These are phyloP conservation scores for Colletotrichum spinosum DNA, from an alignment of 2,329 filamentous ascomycete genomes.

Conservation along the genomic window DNA sequence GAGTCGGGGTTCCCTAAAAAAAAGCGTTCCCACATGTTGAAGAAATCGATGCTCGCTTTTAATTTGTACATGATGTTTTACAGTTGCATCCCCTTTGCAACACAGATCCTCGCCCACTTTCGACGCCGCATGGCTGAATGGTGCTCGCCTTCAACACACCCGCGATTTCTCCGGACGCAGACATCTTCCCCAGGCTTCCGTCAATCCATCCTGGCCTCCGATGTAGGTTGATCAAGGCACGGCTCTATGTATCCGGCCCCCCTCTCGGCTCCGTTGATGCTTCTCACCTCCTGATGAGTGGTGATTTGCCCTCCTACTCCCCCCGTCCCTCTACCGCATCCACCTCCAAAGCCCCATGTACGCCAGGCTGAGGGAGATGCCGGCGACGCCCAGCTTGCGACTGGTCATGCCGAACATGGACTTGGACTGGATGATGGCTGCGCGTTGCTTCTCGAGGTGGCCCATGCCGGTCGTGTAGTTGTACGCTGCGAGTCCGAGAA, in stretches of 20 bases:
- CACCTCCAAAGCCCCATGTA: slow-evolving; percentile 79
- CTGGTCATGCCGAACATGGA: slow-evolving; percentile 80
- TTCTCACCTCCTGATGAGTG: slow-evolving; percentile 10
- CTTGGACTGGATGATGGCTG: slow-evolving; percentile 74
- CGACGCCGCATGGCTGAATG: no score
- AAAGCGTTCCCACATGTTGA: no score
- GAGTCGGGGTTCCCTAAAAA: no score
- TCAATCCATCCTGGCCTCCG: not conserved
- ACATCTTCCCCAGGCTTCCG: not conserved
- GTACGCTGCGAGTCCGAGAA: slow-evolving; percentile 80
- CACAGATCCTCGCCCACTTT: no score
- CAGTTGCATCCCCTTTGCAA: not conserved
- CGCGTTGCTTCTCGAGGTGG: slow-evolving; percentile 75
- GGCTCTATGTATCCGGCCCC: not conserved
- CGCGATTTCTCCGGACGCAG: no score
- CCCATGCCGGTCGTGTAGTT: slow-evolving; percentile 81
- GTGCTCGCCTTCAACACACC: no score
- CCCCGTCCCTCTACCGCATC: slow-evolving; percentile 59
- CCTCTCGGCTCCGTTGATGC: not conserved
- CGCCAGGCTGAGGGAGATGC: slow-evolving; percentile 74
- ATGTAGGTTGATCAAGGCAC: not conserved
- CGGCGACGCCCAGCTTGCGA: slow-evolving; percentile 73
- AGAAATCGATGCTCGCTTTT: no score
- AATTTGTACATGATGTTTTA: slow-evolving; percentile 19
- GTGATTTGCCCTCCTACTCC: not conserved